A percentile compares a stretch with the other conserved stretches of the same genome.
Evolutionary conservation across 2,329 filamentous ascomycete genomes (phyloP).

Genomic region (Incumbomyces lentus): DNA sequence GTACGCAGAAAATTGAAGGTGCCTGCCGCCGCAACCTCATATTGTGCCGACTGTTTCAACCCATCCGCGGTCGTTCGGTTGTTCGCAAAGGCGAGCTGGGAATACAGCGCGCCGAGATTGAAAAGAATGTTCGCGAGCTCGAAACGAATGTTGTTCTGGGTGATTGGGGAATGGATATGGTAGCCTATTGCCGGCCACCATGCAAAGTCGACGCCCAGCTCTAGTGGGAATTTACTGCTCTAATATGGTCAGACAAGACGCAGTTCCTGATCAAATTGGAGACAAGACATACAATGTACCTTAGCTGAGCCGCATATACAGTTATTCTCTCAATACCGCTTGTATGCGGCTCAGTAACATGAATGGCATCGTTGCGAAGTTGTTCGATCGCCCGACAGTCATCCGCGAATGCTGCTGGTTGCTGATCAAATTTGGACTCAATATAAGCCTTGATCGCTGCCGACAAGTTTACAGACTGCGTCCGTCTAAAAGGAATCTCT

Average conservation of each 20-base stretch:
- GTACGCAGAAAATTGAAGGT: slow-evolving; percentile 69
- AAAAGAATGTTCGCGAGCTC: slow-evolving; percentile 88
- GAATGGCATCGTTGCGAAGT: slow-evolving; percentile 74
- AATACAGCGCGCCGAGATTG: slow-evolving; percentile 88
- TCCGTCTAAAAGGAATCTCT: slow-evolving; percentile 78
- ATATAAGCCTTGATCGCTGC: slow-evolving; percentile 88
- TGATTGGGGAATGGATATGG: slow-evolving; percentile 49
- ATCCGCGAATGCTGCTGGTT: slow-evolving; percentile 88
- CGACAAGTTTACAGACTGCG: slow-evolving; percentile 66
- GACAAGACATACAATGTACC: slow-evolving; percentile 60
- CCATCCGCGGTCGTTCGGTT: slow-evolving; percentile 71
- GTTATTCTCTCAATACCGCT: slow-evolving; percentile 84
- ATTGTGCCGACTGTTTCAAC: slow-evolving; percentile 77
- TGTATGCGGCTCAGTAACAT: slow-evolving; percentile 75
- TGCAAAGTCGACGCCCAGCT: slow-evolving; percentile 78
- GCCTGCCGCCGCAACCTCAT: slow-evolving; percentile 79
- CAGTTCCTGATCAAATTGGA: too few relatives aligned
- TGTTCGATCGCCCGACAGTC: slow-evolving; percentile 81
- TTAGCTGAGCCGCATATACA: slow-evolving; percentile 80
- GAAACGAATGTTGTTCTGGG: slow-evolving; percentile 60
- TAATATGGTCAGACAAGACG: background rate
- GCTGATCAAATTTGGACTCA: slow-evolving; percentile 95
- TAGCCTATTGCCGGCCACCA: slow-evolving; percentile 95
- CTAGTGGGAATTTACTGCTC: slow-evolving; percentile 77
- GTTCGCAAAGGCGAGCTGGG: slow-evolving; percentile 73